Evolutionary conservation across 495 filamentous ascomycete species (phyloP), one percentile per base, ranked within the genome.

Genomic region (Talaromyces wortmannii): DNA sequence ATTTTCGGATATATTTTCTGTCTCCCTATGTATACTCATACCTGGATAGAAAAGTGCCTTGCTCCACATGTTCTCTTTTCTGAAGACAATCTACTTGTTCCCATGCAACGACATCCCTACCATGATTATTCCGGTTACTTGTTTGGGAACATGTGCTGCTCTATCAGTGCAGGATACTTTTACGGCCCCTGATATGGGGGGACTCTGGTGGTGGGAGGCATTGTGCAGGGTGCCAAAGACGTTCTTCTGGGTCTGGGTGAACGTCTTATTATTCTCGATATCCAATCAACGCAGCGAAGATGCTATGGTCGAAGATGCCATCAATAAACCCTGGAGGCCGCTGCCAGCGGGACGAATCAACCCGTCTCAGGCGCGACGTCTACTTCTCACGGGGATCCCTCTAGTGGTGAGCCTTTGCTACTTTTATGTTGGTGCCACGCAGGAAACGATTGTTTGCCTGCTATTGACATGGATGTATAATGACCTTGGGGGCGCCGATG

Each of bases 291-390:
- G 77, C 7, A 65, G 59, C 11, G 66, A 68, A 0, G 55, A 64
- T 15, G 77, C 78, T 5, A 59, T 79, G n/a, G 49, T 60, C 0
- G 81, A 83, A 61, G 80, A 83, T 55, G 13, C 44, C 0, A 57
- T 79, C 60, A 86, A 86, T 65, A 86, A 85, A 62, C 76, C 77
- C 4, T 84, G 80, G 78, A 71, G 82, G 0, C 76, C 78, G 0
- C 67, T 85, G 3, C 79, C 78, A 0, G 59, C 63, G 0, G 61
- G 67, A 1, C 66, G 68, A 8, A 59, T 83, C 12, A 73, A 67
- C 11, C 45, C 59, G 0, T 59, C 61, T 0, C 64, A 77, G 32
- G 68, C 77, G 5, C 66, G 69, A 30, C 56, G 60, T 5, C 42
- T 68, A 2, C 44, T 83, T 31, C 60, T 80, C 0, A 33, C 56